Conservation (phyloP, 495 filamentous ascomycete species). For the Umbilicaria muhlenbergii region DNA sequence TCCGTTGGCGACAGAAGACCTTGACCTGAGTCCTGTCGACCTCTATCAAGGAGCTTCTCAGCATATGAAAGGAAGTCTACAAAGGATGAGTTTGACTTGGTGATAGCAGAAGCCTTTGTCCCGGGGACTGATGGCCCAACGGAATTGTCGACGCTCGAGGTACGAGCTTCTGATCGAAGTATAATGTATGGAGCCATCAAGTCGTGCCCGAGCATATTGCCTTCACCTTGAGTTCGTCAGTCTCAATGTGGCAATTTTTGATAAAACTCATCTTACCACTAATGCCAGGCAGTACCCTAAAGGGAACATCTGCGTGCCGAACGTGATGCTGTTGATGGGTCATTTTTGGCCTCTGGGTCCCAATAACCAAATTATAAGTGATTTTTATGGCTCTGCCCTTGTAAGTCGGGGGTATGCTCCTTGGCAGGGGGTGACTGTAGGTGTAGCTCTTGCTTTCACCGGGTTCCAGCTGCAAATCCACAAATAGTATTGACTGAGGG, state of each 20-base stretch:
- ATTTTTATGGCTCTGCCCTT: constrained; percentile 91
- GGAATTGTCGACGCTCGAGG: constrained; percentile 17
- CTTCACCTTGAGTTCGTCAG: constrained; percentile 32
- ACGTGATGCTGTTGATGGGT: constrained; percentile 63
- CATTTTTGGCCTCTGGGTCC: constrained; percentile 72
- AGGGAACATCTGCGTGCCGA: constrained; percentile 82
- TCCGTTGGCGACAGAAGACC: constrained; percentile 59
- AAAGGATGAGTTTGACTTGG: constrained; percentile 16
- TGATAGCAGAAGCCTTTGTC: constrained; percentile 10
- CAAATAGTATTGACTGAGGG: constrained; percentile 93
- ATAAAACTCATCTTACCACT: constrained; percentile 35
- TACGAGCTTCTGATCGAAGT: constrained; percentile 61
- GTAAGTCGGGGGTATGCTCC: constrained; percentile 76
- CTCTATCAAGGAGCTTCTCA: constrained; percentile 56
- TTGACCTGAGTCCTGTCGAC: constrained; percentile 34
- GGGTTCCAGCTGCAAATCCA: constrained; percentile 73
- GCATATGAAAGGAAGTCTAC: constrained; percentile 63
- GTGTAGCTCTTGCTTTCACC: constrained; percentile 80
- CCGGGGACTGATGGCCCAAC: constrained; percentile 17
- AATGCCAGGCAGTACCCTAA: constrained; percentile 83
- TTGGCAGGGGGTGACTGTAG: constrained; percentile 73
- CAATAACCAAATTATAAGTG: constrained; percentile 78
- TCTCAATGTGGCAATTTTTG: neutral
- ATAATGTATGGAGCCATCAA: constrained; percentile 88
- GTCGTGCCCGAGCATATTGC: constrained; percentile 65